Evolutionary conservation across 2,329 filamentous ascomycete species (phyloP).

Genomic region (Hymenoscyphus linearis): DNA sequence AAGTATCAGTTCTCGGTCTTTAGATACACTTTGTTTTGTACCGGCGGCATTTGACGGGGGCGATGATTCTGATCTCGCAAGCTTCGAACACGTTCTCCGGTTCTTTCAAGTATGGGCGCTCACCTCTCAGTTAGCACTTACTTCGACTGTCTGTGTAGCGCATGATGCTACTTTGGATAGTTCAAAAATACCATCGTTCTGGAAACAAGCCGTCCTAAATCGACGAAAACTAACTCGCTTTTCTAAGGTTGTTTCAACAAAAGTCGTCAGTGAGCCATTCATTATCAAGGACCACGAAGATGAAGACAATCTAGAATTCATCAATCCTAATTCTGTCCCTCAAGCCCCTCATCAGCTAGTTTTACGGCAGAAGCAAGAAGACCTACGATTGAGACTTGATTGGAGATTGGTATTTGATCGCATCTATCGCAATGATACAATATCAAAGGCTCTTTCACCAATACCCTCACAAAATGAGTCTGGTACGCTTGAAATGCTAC

Average conservation of each 20-base stretch:
- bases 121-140: slow-evolving; percentile 39
- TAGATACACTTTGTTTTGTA: slow-evolving; percentile 13
- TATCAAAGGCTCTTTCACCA: background rate
- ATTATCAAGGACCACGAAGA: background rate
- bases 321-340: background rate
- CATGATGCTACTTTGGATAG: background rate
- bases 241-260: background rate
- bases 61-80: slow-evolving; percentile 2
- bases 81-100: slow-evolving; percentile 33
- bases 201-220: slow-evolving; percentile 1
- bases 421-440: background rate
- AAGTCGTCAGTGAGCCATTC: background rate
- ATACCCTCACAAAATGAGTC: background rate
- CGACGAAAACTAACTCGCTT: background rate
- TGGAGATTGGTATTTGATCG: slow-evolving; percentile 19
- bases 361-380: background rate
- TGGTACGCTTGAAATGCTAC: slow-evolving; percentile 12
- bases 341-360: background rate
- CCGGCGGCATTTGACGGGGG: slow-evolving; percentile 12
- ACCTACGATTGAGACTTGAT: slow-evolving; percentile 18
- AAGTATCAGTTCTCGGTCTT: background rate
- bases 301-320: background rate
- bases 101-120: slow-evolving; percentile 46
- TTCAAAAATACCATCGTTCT: background rate
- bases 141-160: slow-evolving; percentile 35